phyloP scores from a whole-genome alignment of 169 alveolate genomes.

The Neospora caninum region DNA sequence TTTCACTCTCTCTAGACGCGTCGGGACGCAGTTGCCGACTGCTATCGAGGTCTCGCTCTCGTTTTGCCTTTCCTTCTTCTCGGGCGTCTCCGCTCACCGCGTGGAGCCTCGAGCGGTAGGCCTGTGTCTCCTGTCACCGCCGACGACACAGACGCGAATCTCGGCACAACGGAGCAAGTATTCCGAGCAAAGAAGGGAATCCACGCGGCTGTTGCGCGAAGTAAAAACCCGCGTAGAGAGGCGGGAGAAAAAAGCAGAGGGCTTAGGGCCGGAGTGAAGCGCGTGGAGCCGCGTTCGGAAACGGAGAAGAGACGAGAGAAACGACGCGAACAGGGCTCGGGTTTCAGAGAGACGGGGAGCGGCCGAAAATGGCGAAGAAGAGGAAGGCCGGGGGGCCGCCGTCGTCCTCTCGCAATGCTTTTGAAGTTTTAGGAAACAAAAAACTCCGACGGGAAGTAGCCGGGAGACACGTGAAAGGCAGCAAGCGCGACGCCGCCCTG shows the following conservation, averaged over 20 bases:
- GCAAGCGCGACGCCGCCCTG: not conserved
- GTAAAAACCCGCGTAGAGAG: too few relatives aligned
- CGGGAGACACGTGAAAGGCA: conserved; percentile 21
- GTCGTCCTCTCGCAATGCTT: not conserved
- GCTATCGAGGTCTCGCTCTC: not conserved
- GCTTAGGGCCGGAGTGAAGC: too few relatives aligned
- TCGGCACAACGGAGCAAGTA: too few relatives aligned
- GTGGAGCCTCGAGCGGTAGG: not conserved
- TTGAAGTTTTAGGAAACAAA: conserved; percentile 37
- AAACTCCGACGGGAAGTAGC: not conserved
- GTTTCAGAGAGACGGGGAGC: not conserved
- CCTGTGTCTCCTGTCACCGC: too few relatives aligned
- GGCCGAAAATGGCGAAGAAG: not conserved
- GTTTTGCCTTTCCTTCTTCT: not conserved
- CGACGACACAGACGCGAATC: too few relatives aligned
- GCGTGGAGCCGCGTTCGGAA: too few relatives aligned
- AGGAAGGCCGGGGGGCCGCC: not conserved
- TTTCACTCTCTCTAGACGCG: not conserved
- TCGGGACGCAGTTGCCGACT: not conserved
- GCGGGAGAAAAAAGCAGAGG: too few relatives aligned
- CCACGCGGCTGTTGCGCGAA: too few relatives aligned
- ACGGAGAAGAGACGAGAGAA: too few relatives aligned
- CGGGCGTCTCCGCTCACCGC: not conserved
- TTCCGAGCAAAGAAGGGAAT: too few relatives aligned
- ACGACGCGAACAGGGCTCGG: too few relatives aligned